These are phyloP conservation scores for Claviceps humidiphila DNA, from an alignment of 2,329 filamentous ascomycete species.

Conservation along the genomic window DNA sequence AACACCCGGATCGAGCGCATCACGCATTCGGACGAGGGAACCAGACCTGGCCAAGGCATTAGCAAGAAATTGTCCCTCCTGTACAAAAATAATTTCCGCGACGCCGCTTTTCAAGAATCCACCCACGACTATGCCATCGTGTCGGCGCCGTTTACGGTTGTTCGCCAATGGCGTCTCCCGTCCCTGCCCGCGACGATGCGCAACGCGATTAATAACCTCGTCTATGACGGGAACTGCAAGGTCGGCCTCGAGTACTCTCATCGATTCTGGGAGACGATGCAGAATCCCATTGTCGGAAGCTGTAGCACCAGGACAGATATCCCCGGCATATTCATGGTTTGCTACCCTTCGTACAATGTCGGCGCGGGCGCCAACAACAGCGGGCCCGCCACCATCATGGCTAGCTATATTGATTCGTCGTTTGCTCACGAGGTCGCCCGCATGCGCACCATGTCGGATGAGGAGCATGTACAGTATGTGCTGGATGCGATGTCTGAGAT, in stretches of 20 bases:
- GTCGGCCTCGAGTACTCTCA: constrained; percentile 56
- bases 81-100: constrained; percentile 35
- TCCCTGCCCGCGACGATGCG: constrained; percentile 25
- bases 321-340: constrained; percentile 46
- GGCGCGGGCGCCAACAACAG: constrained; percentile 26
- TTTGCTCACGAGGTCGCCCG: constrained; percentile 25
- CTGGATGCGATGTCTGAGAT: constrained; percentile 54
- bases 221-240: constrained; percentile 36
- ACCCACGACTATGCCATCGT: constrained; percentile 56
- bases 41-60: constrained; percentile 29
- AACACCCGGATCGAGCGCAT: constrained; percentile 44
- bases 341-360: constrained; percentile 54
- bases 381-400: constrained; percentile 48
- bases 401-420: constrained; percentile 38
- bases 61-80: constrained; percentile 37
- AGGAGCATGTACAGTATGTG: constrained; percentile 48
- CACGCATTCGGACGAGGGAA: not conserved
- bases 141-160: constrained; percentile 49
- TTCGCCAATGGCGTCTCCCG: constrained; percentile 48
- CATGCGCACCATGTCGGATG: constrained; percentile 31
- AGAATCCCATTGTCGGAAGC: constrained; percentile 47
- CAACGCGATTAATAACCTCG: constrained; percentile 33
- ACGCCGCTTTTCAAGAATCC: constrained; percentile 27
- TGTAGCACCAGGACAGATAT: constrained; percentile 46
- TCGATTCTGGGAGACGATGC: constrained; percentile 43